Conservation (phyloP, 139 green algal species). For the Auxenochlorella protothecoides region DNA sequence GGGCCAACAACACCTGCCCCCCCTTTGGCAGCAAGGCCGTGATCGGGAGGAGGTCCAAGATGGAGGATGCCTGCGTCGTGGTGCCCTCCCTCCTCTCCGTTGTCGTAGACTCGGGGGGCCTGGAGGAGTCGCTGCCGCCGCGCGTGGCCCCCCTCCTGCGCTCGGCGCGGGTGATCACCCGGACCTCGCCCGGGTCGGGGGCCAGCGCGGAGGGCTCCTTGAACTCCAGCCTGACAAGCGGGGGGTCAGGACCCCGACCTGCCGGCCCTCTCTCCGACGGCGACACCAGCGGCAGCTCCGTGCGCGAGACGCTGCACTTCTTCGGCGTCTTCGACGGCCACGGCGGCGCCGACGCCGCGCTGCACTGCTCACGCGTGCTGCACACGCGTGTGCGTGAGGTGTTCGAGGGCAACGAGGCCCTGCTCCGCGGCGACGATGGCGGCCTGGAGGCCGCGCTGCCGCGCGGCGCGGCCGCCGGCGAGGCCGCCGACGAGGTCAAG, state of each 20-base stretch:
- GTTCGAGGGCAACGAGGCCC: constrained; percentile 9
- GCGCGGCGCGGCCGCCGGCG: too few relatives aligned
- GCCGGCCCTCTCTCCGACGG: neutral
- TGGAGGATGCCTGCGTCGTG: constrained; percentile 62
- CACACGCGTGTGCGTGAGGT: constrained; percentile 44
- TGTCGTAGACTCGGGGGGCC: constrained; percentile 1
- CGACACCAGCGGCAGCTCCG: neutral
- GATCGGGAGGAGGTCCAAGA: constrained; percentile 47
- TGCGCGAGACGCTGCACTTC: constrained; percentile 53
- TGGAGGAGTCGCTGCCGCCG: constrained; percentile 37
- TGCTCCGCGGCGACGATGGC: neutral
- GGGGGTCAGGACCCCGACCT: neutral
- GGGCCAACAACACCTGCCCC: constrained; percentile 25
- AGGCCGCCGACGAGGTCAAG: neutral
- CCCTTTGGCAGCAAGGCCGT: constrained; percentile 55
- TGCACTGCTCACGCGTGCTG: constrained; percentile 52
- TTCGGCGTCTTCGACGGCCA: constrained; percentile 80
- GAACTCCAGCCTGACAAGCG: too few relatives aligned
- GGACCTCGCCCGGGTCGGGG: too few relatives aligned
- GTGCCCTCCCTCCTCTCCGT: constrained; percentile 53
- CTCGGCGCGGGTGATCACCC: neutral
- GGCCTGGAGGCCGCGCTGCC: too few relatives aligned
- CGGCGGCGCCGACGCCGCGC: constrained; percentile 52
- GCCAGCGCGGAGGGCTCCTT: too few relatives aligned
- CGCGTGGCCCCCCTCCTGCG: constrained; percentile 34